Conservation (phyloP, 495 filamentous ascomycete species). For the Neurospora sp. region DNA sequence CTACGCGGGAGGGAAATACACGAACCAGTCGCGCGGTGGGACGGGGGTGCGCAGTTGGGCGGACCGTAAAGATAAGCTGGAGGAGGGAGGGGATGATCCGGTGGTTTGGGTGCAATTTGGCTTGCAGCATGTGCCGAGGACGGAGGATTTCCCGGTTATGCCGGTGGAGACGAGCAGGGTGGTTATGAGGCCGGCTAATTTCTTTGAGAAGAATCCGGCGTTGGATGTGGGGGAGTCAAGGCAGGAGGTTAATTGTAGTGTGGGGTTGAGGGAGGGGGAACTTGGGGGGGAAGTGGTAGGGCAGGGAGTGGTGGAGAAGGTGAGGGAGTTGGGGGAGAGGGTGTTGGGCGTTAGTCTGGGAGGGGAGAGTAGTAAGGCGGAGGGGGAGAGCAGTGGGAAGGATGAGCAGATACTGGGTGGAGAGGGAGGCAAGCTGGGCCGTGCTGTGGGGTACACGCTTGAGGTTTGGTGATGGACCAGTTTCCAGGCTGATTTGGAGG, state of each 20-base stretch:
- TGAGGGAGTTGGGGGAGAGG: neutral
- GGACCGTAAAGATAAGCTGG: slow-evolving; percentile 9
- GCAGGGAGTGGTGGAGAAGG: neutral
- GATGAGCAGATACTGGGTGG: neutral
- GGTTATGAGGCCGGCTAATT: slow-evolving; percentile 57
- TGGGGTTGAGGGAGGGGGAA: neutral
- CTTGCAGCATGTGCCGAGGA: slow-evolving; percentile 48
- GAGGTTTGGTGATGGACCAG: neutral
- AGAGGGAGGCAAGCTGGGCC: neutral
- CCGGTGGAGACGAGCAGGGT: slow-evolving; percentile 31
- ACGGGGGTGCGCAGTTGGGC: slow-evolving; percentile 18
- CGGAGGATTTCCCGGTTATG: slow-evolving; percentile 56
- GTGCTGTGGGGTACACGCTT: neutral
- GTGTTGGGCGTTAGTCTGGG: neutral
- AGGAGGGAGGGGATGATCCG: slow-evolving; percentile 22
- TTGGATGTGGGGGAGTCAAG: slow-evolving; percentile 56
- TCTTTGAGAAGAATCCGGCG: slow-evolving; percentile 67
- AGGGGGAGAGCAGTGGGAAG: neutral
- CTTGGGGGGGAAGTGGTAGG: neutral
- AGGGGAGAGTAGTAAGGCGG: neutral
- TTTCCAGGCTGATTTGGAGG: too few species aligned
- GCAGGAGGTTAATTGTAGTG: slow-evolving; percentile 42
- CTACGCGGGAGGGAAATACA: slow-evolving; percentile 76
- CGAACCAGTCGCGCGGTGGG: slow-evolving; percentile 53
- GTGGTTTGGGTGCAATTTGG: slow-evolving; percentile 55